Evolutionary conservation across 164 flowering plant species (phyloP), one percentile per base, ranked within the genome.

Genomic region (Saururus chinensis): DNA sequence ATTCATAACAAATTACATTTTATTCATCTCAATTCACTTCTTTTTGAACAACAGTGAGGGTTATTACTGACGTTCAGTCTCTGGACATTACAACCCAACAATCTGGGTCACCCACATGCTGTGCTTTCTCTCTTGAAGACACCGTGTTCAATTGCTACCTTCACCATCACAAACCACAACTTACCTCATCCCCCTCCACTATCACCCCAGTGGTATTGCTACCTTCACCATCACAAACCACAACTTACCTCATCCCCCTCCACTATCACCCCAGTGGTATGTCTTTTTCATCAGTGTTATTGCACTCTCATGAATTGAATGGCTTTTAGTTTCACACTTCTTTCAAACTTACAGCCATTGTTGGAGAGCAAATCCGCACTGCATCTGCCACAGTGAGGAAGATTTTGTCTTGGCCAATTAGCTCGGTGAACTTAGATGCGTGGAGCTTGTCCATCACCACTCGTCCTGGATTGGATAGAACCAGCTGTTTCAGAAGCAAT

Each of bases 341-440:
- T 22, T 41, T 21, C 5, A 22, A 24, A 7, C 25, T 24, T 41
- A 26, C 16, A n/a, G 58, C 37, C 48, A 35, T 30, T 63, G 82
- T 85, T 0, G 90, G 83, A 9, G 74, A 68, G 60, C 84, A 85
- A 10, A 80, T 71, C 42, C 60, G 58, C 16, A 95, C 92, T 0
- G 99, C 96, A 21, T 91, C 90, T 22, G 86, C 88, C 6, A 95
- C 97, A 0, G 88, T 88, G 21, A 87, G 87, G 72, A 89, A 95
- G 72, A 95, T 85, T 42, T 72, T 77, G 76, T 85, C 81, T 48
- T 80, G 79, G 26, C 95, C 95, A 3, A 91, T 78, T 66, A 75
- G 17, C 6, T 70, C 60, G 4, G 80, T 51, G 21, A 91, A 74
- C 9, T 71, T 48, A n/a, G 97, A 84, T 16, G 81, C 77, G n/a